phyloP scores from a whole-genome alignment of 805 yeast genomes.

The Isabelozyma heimii region DNA sequence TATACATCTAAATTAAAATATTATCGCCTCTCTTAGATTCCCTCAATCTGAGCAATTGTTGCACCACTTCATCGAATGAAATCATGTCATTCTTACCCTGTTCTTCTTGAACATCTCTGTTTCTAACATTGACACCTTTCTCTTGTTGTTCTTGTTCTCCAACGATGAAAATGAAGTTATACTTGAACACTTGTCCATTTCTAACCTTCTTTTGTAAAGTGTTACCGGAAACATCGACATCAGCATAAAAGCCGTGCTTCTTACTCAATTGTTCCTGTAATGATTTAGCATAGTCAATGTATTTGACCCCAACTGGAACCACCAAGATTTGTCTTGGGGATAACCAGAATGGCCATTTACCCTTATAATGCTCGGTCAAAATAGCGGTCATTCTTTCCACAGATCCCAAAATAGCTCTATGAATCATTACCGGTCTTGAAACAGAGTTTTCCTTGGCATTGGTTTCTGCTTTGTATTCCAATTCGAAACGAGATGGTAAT shows the following conservation, averaged over 20 bases:
- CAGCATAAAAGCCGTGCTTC: conserved; percentile 81
- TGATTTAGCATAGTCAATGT: conserved; percentile 83
- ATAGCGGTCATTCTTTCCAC: conserved; percentile 99
- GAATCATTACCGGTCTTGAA: conserved; percentile 97
- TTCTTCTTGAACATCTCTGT: conserved; percentile 89
- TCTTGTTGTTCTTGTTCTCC: conserved; percentile 90
- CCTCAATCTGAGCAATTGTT: conserved; percentile 65
- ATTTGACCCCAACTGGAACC: conserved; percentile 95
- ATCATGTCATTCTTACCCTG: conserved; percentile 91
- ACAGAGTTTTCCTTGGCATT: conserved; percentile 57
- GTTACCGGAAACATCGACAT: conserved; percentile 90
- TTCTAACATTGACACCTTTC: conserved; percentile 87
- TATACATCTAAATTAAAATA: conserved; percentile 20
- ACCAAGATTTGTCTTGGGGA: conserved; percentile 98
- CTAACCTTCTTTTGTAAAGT: conserved; percentile 98
- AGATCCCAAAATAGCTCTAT: conserved; percentile 97
- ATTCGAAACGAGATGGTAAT: conserved; percentile 89
- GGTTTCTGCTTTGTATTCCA: conserved; percentile 69
- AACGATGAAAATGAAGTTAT: conserved; percentile 93
- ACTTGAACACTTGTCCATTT: conserved; percentile 90
- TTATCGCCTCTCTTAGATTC: conserved; percentile 76
- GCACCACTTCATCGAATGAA: conserved; percentile 65
- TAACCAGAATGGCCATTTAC: conserved; percentile 99
- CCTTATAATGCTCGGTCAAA: conserved; percentile 95
- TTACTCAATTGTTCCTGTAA: conserved; percentile 65